Evolutionary conservation across 352 stramenopile genomes (phyloP).

Genomic region (Pythium oligandrum): DNA sequence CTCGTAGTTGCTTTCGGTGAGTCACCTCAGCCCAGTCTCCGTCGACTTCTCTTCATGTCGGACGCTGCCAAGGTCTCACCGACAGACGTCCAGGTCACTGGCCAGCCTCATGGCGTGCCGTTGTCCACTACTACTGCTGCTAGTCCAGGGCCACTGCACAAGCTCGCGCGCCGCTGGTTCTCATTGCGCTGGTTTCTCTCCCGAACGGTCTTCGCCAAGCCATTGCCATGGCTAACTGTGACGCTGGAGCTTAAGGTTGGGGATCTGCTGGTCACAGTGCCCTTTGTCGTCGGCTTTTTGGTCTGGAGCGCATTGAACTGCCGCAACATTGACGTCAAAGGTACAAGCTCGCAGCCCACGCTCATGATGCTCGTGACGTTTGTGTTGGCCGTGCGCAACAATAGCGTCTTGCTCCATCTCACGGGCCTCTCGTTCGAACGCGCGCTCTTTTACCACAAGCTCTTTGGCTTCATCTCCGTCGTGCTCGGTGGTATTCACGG

Average conservation of each 20-base stretch:
- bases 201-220: conserved; percentile 21
- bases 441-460: conserved; percentile 38
- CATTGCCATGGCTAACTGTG: conserved; percentile 18
- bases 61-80: too few species aligned
- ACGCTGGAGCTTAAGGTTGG: conserved; percentile 24
- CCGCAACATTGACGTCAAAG: conserved; percentile 4
- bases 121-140: too few species aligned
- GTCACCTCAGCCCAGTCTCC: too few species aligned
- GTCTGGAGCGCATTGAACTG: conserved; percentile 14
- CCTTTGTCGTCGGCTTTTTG: conserved; percentile 15
- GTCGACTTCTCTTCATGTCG: too few species aligned
- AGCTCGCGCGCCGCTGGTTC: conserved; percentile 12
- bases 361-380: conserved; percentile 8
- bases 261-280: conserved; percentile 28
- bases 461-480: conserved; percentile 21
- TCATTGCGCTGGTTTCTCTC: conserved; percentile 30
- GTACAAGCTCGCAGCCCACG: conserved; percentile 13
- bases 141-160: neutral
- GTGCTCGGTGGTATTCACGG: conserved; percentile 27
- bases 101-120: too few species aligned
- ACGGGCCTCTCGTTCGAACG: conserved; percentile 43
- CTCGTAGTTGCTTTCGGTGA: too few species aligned
- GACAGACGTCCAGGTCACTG: too few species aligned
- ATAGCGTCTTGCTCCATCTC: conserved; percentile 26
- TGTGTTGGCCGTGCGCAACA: conserved; percentile 33